phyloP scores from a whole-genome alignment of 2,329 filamentous ascomycete genomes.

The Fusarium decemcellulare region DNA sequence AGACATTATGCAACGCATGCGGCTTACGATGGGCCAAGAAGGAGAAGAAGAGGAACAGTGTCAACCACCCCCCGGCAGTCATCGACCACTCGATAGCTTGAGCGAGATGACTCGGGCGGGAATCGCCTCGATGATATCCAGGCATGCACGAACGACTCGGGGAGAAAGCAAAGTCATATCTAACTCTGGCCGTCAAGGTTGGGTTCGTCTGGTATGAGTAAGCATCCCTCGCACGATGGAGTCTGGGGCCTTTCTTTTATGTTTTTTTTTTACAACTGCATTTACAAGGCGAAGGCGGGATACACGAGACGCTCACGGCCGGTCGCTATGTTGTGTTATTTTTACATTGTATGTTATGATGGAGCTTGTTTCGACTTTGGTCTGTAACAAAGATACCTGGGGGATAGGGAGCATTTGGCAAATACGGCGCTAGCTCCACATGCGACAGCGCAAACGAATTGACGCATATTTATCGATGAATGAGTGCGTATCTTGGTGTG shows the following conservation, averaged over 20 bases:
- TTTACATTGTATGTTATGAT: slow-evolving; percentile 17
- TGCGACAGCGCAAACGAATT: slow-evolving; percentile 38
- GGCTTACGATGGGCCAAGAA: slow-evolving; percentile 84
- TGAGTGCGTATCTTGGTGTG: no score
- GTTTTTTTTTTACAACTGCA: slow-evolving; percentile 8
- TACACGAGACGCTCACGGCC: slow-evolving; percentile 44
- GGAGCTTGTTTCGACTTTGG: slow-evolving; percentile 18
- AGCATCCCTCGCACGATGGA: slow-evolving; percentile 30
- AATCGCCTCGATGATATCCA: background rate
- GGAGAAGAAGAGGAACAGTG: slow-evolving; percentile 76
- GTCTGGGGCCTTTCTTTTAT: slow-evolving; percentile 33
- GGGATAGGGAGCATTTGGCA: slow-evolving; percentile 34
- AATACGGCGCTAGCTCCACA: slow-evolving; percentile 18
- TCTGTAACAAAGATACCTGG: slow-evolving; percentile 42
- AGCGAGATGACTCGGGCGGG: background rate
- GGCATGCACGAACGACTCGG: slow-evolving; percentile 6
- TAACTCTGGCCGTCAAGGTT: background rate
- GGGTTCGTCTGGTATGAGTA: slow-evolving; percentile 9
- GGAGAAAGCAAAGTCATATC: slow-evolving; percentile 2
- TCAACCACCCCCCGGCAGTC: slow-evolving; percentile 22
- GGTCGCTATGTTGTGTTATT: slow-evolving; percentile 17
- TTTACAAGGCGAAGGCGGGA: slow-evolving; percentile 39
- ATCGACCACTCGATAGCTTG: slow-evolving; percentile 44
- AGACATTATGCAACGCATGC: slow-evolving; percentile 96
- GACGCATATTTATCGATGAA: slow-evolving; percentile 20